These are phyloP conservation scores for Thielaviopsis populi DNA, from an alignment of 2,329 filamentous ascomycete genomes.

Conservation along the genomic window DNA sequence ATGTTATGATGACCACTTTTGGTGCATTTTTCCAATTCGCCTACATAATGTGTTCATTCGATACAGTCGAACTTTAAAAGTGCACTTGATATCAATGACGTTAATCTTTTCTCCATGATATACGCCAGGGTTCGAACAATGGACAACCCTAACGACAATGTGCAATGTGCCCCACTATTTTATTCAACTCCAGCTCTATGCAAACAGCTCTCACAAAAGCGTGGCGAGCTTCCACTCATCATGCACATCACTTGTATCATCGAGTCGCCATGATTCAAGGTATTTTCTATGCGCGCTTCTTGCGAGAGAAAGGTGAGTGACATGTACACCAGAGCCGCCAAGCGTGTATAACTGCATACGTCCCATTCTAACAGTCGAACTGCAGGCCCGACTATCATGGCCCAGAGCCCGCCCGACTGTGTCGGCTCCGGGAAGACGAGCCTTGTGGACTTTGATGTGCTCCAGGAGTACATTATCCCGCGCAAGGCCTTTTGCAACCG, in stretches of 20 bases:
- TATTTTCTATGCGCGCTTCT: conserved; percentile 56
- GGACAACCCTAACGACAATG: too few species aligned
- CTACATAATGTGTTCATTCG: not conserved
- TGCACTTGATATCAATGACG: too few species aligned
- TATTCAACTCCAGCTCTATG: not conserved
- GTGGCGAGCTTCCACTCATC: not conserved
- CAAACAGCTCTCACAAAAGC: not conserved
- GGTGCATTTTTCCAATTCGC: not conserved
- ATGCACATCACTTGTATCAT: not conserved
- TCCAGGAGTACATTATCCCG: conserved; percentile 88
- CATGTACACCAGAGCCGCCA: not conserved
- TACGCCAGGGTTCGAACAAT: too few species aligned
- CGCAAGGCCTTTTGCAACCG: conserved; percentile 91
- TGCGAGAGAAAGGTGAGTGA: conserved; percentile 44
- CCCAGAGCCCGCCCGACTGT: conserved; percentile 24
- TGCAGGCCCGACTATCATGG: conserved; percentile 44
- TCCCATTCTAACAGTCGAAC: conserved; percentile 42
- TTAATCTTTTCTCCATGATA: too few species aligned
- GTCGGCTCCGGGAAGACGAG: conserved; percentile 36
- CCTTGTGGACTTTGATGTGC: conserved; percentile 70
- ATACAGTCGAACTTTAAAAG: not conserved
- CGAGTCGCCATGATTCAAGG: conserved; percentile 44
- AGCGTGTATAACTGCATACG: not conserved
- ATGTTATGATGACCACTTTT: not conserved
- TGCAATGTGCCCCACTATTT: too few species aligned